Percentiles rank a stretch among this genome's conserved stretches.
phyloP scores from a whole-genome alignment of 441 rosid species.

The Bocquillonia castaneifolia region DNA sequence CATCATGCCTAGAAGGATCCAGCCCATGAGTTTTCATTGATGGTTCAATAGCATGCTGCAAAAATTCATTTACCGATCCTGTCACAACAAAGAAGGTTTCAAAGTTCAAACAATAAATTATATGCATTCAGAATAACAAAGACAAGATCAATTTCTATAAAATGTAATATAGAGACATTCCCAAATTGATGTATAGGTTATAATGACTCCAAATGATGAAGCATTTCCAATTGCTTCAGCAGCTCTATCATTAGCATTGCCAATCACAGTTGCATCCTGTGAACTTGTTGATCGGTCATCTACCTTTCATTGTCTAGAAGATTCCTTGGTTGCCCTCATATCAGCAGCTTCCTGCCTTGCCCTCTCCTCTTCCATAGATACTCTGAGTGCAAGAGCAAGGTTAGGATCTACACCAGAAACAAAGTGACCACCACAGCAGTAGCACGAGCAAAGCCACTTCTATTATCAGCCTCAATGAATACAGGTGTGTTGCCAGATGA shows the following conservation, averaged over 20 bases:
- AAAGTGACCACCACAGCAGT: slow-evolving; percentile 56
- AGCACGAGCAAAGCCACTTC: slow-evolving; percentile 64
- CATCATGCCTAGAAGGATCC: slow-evolving; percentile 34
- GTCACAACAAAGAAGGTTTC: slow-evolving; percentile 21
- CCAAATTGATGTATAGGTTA: background rate
- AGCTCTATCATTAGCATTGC: slow-evolving; percentile 9
- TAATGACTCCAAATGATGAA: slow-evolving; percentile 43
- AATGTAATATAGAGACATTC: background rate
- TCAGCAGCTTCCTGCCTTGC: slow-evolving; percentile 93
- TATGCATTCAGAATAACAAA: background rate
- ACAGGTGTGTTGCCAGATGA: slow-evolving; percentile 57
- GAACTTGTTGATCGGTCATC: slow-evolving; percentile 45
- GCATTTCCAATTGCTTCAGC: slow-evolving; percentile 24
- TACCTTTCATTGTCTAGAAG: slow-evolving; percentile 44
- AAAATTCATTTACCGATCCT: slow-evolving; percentile 53
- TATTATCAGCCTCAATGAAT: slow-evolving; percentile 72
- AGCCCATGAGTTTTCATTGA: slow-evolving; percentile 53
- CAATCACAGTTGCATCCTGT: slow-evolving; percentile 42
- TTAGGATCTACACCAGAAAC: slow-evolving; percentile 93
- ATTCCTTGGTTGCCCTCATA: slow-evolving; percentile 69
- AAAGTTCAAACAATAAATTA: slow-evolving; percentile 5
- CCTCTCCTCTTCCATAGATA: slow-evolving; percentile 92
- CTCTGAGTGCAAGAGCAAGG: slow-evolving; percentile 78
- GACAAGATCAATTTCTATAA: background rate
- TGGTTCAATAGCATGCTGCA: slow-evolving; percentile 60